Base-by-base conservation (phyloP, 75 land plant genomes). In the Picea glauca region DNA sequence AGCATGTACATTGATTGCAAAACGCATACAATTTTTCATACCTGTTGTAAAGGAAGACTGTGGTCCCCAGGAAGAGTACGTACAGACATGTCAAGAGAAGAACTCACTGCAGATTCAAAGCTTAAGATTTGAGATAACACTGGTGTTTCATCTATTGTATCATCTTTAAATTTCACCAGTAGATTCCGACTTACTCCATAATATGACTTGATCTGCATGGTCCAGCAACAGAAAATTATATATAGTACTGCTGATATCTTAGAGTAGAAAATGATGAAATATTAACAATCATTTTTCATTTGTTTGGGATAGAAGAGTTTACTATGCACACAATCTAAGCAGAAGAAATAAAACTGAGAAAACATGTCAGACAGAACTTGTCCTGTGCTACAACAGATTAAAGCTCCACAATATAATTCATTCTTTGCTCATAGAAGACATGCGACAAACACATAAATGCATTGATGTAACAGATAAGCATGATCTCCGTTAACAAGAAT, bases 21-120 rank as follows among this genome's bases (percentile, higher is more conserved):
- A 15, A 35, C 17, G 46, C 72, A 62, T 15, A 8, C 33, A 23
- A 50, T 38, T 50, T 74, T 38, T 54, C 8, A 8, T 67, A 94
- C 99, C 93, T 96, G 99, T 78, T 89, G 93, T 50, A 94, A 75
- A 58, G 99, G 99, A 56, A 94, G 89, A 20, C 88, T 91, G 81
- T 96, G 99, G 83, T 96, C 95, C 62, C 99, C 99, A 66, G 95
- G 91, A 72, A 96, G 73, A 77, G 81, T 78, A 26, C 99, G 91
- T 23, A 93, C 85, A 58, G 99, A 90, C 91, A 97, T 90, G 79
- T 97, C 99, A 26, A 97, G 84, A 75, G 76, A 84, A 62, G 94
- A 86, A 72, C 98, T 91, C 38, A 97, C 91, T 59, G 98, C 93
- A 78, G 98, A 91, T 14, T 92, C 91, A 23, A 85, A 82, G 75